A percentile compares a stretch with the other conserved stretches of the same genome.
These are phyloP conservation scores for Mortierella sp. DNA, from an alignment of 371 early-diverging fungal species.

Conservation along the genomic window DNA sequence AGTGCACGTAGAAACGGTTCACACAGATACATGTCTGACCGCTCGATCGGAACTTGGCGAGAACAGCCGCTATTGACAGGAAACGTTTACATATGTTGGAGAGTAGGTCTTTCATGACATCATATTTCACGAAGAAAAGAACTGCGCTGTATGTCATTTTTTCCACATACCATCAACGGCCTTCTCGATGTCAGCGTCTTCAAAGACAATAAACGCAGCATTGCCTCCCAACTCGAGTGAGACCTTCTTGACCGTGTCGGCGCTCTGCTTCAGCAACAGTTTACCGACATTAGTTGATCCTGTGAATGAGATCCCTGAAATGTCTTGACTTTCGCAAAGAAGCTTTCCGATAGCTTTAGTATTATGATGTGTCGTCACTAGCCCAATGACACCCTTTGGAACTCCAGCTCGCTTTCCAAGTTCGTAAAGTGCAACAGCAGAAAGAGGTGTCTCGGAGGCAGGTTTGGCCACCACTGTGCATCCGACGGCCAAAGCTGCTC, in stretches of 20 bases:
- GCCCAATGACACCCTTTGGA: constrained; percentile 90
- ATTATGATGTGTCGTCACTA: constrained; percentile 77
- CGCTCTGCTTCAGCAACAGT: constrained; percentile 77
- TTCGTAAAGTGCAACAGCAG: constrained; percentile 83
- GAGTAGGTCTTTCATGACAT: not conserved
- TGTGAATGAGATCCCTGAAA: constrained; percentile 87
- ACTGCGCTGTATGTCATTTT: not conserved
- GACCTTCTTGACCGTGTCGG: constrained; percentile 83
- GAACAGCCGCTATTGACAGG: constrained; percentile 60
- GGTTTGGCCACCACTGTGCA: constrained; percentile 88
- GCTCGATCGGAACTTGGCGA: constrained; percentile 87
- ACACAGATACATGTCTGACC: constrained; percentile 93
- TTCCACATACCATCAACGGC: constrained; percentile 64
- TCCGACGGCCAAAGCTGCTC: constrained; percentile 85
- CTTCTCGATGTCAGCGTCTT: constrained; percentile 73
- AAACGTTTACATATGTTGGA: not conserved
- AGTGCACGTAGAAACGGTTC: constrained; percentile 91
- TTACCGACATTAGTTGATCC: constrained; percentile 88
- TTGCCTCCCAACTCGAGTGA: constrained; percentile 91
- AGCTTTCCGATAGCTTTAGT: constrained; percentile 79
- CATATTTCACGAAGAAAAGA: not conserved
- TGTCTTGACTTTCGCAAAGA: constrained; percentile 73
- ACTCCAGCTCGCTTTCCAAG: constrained; percentile 87
- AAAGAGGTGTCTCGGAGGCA: constrained; percentile 86
- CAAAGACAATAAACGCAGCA: constrained; percentile 93